Percentiles rank a stretch among this genome's conserved stretches.
These are phyloP conservation scores for Pseudogymnoascus sp. DNA, from an alignment of 2,329 filamentous ascomycete genomes.

Conservation along the genomic window DNA sequence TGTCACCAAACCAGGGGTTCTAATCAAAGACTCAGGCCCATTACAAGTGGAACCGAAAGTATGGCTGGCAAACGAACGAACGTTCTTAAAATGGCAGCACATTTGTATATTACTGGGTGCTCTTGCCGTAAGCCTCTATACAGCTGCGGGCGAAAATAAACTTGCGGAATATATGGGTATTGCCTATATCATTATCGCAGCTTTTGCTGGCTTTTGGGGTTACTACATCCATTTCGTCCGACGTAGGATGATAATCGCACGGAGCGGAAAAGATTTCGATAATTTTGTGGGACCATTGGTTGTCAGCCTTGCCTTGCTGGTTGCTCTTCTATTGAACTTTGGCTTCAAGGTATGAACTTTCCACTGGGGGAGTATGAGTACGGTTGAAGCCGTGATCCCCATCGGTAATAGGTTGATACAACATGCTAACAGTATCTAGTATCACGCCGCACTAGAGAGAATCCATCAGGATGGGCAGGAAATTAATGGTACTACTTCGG, in stretches of 20 bases:
- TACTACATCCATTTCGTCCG: constrained; percentile 73
- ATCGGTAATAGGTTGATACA: background rate
- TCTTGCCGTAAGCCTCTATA: constrained; percentile 76
- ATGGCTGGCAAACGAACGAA: constrained; percentile 96
- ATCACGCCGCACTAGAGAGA: background rate
- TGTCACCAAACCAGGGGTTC: constrained; percentile 72
- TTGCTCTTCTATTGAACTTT: constrained; percentile 80
- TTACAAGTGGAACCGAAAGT: constrained; percentile 95
- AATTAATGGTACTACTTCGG: background rate
- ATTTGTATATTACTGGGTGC: constrained; percentile 80
- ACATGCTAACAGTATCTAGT: constrained; percentile 1
- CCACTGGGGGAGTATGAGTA: background rate
- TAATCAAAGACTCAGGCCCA: constrained; percentile 91
- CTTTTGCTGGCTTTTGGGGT: constrained; percentile 81
- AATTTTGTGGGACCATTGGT: constrained; percentile 76
- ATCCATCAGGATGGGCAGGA: background rate
- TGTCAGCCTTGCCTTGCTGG: constrained; percentile 68
- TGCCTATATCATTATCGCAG: constrained; percentile 70
- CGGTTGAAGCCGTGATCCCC: background rate
- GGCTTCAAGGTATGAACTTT: constrained; percentile 58
- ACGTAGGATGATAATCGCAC: constrained; percentile 67
- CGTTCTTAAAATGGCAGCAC: constrained; percentile 98
- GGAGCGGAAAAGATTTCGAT: constrained; percentile 90
- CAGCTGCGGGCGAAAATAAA: constrained; percentile 72
- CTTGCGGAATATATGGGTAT: constrained; percentile 72